Conservation (phyloP, 139 green algal species). For the Picocystis salinarum region DNA sequence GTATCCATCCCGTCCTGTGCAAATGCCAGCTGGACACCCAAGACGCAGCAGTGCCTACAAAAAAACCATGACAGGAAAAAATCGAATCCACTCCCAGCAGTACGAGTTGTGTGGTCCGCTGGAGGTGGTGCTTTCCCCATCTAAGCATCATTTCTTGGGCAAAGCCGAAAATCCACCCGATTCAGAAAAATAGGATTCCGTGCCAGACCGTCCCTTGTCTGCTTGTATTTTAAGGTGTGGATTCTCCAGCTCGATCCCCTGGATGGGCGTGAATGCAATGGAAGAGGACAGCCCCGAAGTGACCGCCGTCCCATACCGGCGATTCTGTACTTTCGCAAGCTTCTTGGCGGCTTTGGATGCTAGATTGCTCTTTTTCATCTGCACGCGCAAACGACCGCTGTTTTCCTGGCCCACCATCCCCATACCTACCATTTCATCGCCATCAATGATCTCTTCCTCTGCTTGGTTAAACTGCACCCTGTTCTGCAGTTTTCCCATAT, state of each 20-base stretch:
- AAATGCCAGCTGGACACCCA: too few relatives aligned
- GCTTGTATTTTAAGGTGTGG: conserved; percentile 17
- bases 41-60: too few relatives aligned
- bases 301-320: conserved; percentile 20
- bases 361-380: conserved; percentile 22
- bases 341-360: conserved; percentile 14
- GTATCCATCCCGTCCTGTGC: too few relatives aligned
- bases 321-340: conserved; percentile 14
- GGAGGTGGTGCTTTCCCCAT: too few relatives aligned
- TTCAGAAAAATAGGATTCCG: conserved; percentile 76
- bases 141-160: too few relatives aligned
- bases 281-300: conserved; percentile 57
- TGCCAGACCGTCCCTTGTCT: conserved; percentile 27
- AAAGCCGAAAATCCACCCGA: conserved; percentile 54
- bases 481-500: conserved; percentile 81
- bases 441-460: conserved; percentile 85
- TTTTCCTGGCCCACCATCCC: conserved; percentile 76
- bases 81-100: too few relatives aligned
- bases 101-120: too few relatives aligned
- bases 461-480: conserved; percentile 77
- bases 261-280: conserved; percentile 88
- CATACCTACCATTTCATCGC: conserved; percentile 67
- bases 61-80: too few relatives aligned
- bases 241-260: conserved; percentile 86
- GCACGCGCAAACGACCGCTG: conserved; percentile 14